Conservation (phyloP, 2,329 filamentous ascomycete species). For the Hypoxylon sp. region DNA sequence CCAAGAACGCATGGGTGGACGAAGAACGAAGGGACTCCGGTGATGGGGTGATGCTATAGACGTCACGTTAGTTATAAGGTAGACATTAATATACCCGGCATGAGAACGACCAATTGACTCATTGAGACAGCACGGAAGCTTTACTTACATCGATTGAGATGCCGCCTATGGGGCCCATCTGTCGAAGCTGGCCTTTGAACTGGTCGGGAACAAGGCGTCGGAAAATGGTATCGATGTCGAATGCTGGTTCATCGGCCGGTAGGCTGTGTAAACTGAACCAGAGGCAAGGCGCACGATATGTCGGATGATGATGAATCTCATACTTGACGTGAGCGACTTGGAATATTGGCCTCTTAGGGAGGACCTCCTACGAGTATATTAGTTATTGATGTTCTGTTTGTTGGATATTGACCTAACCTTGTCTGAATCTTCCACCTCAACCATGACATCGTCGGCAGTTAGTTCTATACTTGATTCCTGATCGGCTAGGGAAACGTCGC, state of each 20-base stretch:
- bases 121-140: constrained; percentile 50
- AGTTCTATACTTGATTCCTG: constrained; percentile 30
- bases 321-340: constrained; percentile 72
- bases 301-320: constrained; percentile 81
- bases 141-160: constrained; percentile 82
- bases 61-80: constrained; percentile 55
- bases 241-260: constrained; percentile 68
- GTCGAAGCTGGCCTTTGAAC: constrained; percentile 73
- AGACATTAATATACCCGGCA: constrained; percentile 60
- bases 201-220: constrained; percentile 77
- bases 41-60: constrained; percentile 84
- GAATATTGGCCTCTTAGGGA: constrained; percentile 54
- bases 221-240: constrained; percentile 79
- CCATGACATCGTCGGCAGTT: constrained; percentile 63
- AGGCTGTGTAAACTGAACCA: constrained; percentile 79
- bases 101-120: constrained; percentile 55
- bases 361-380: constrained; percentile 57
- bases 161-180: constrained; percentile 76
- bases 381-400: constrained; percentile 8
- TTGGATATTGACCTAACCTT: constrained; percentile 57
- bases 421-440: constrained; percentile 67
- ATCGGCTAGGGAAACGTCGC: constrained; percentile 61
- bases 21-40: constrained; percentile 85
- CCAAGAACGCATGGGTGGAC: constrained; percentile 93
- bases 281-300: constrained; percentile 81